A percentile compares a stretch with the other conserved stretches of the same genome.
Conservation (phyloP, 1,139 yeast genomes). For the Pneumocystis murina region DNA sequence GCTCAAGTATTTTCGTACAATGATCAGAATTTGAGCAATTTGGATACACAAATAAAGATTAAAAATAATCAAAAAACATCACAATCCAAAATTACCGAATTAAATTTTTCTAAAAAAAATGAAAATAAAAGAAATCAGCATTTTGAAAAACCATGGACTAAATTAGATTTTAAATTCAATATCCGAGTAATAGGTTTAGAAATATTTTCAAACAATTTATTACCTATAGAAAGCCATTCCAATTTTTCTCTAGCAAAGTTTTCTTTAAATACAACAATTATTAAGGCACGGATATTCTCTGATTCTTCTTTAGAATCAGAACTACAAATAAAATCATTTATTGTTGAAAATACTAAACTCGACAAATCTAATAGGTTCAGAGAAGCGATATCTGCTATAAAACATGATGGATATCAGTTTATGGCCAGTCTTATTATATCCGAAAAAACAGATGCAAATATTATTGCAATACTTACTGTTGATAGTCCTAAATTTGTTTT, state of each 20-base stretch:
- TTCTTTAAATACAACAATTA: slow-evolving; percentile 44
- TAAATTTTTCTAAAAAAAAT: neutral
- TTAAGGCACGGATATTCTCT: slow-evolving; percentile 37
- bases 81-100: neutral
- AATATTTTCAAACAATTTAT: slow-evolving; percentile 44
- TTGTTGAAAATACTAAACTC: slow-evolving; percentile 58
- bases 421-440: slow-evolving; percentile 37
- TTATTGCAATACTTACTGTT: slow-evolving; percentile 46
- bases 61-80: neutral
- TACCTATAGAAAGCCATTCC: slow-evolving; percentile 22
- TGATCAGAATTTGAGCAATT: slow-evolving; percentile 21
- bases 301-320: slow-evolving; percentile 47
- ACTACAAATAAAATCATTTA: slow-evolving; percentile 54
- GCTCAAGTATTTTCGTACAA: slow-evolving; percentile 36
- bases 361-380: slow-evolving; percentile 53
- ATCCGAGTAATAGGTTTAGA: slow-evolving; percentile 53
- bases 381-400: slow-evolving; percentile 61
- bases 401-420: slow-evolving; percentile 57
- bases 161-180: slow-evolving; percentile 38
- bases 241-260: slow-evolving; percentile 44
- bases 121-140: neutral
- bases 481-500: slow-evolving; percentile 70
- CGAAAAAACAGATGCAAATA: slow-evolving; percentile 31
- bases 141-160: slow-evolving; percentile 11
- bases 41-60: neutral